Evolutionary conservation across 2,329 filamentous ascomycete genomes (phyloP), one percentile per base, ranked within the genome.

Genomic region (Pseudogymnoascus sp.): DNA sequence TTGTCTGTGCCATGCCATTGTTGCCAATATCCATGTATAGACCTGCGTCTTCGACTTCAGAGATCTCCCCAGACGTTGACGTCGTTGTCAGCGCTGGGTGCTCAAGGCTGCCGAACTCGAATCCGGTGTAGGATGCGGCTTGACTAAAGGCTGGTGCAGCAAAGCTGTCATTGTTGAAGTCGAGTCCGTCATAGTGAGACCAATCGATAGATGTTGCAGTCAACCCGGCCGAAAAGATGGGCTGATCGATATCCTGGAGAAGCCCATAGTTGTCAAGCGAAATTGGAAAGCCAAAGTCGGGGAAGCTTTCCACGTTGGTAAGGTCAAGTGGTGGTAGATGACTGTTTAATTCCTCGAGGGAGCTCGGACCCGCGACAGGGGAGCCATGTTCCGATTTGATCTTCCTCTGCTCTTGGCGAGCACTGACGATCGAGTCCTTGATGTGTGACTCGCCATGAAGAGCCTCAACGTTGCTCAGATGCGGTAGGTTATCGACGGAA

Each of bases 11-110:
- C 63, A 68, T 71, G 60, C 69, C 69, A 60, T 65, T 66, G 18
- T 63, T 61, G 46, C 56, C 74, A 36, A 77, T 76, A 66, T 79
- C 76, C 66, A 76, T 75, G 42, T 77, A 73, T 21, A 75, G 74
- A 23, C 76, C 72, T 60, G 81, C 80, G 67, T 88, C 86, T 65
- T 88, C 86, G 4, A 84, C 84, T 71, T 88, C 85, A 8, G 85
- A 88, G 7, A 88, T 85, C 65, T 88, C 85, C 37, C 86, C 86
- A 11, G 86, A 88, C 7, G 84, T 87, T 8, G 84, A 85, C 1
- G 82, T 83, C 60, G 79, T 79, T 65, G 84, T 82, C 69, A 87
- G 72, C 59, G 81, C 77, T 28, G 81, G 78, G 66, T 81, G 82
- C 69, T 84, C 82, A n/a, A 79, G 81, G 66, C 78, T 81, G 68